These are phyloP conservation scores for Exserohilum rostratum DNA, from an alignment of 2,329 filamentous ascomycete genomes.

Conservation along the genomic window DNA sequence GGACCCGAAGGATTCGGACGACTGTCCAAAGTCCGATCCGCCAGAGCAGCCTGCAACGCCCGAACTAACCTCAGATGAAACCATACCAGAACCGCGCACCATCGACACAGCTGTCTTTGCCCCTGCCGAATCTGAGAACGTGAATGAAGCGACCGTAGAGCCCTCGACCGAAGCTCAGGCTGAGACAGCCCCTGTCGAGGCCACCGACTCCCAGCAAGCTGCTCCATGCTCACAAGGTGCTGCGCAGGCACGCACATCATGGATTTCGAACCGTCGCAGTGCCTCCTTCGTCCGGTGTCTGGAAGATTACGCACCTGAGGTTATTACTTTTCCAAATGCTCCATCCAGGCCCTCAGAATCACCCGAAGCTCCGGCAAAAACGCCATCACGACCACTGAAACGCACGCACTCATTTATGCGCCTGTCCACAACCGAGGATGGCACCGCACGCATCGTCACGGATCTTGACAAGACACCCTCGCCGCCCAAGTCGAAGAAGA, in stretches of 20 bases:
- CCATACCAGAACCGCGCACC: constrained; percentile 18
- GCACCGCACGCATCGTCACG: constrained; percentile 83
- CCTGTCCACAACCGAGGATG: constrained; percentile 83
- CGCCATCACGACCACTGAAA: constrained; percentile 52
- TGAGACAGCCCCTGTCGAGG: constrained; percentile 34
- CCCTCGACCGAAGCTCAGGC: constrained; percentile 31
- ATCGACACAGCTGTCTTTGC: constrained; percentile 15
- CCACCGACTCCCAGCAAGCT: constrained; percentile 40
- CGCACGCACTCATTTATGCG: constrained; percentile 65
- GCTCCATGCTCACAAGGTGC: constrained; percentile 40
- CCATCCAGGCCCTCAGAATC: constrained; percentile 43
- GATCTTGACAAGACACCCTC: constrained; percentile 73
- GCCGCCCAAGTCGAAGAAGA: constrained; percentile 62
- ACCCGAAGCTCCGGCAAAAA: constrained; percentile 49
- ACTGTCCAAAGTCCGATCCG: constrained; percentile 26
- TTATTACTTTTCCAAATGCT: constrained; percentile 38
- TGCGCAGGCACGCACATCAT: constrained; percentile 44
- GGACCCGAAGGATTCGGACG: constrained; percentile 21
- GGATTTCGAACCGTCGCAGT: constrained; percentile 55
- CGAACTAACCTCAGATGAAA: constrained; percentile 28
- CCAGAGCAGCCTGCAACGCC: constrained; percentile 29
- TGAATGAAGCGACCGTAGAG: constrained; percentile 24
- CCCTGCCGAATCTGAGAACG: constrained; percentile 24
- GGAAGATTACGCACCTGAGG: constrained; percentile 43
- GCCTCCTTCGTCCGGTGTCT: constrained; percentile 47